Conservation (phyloP, 768 basidiomycete genomes). For the Termitomyces sp. region DNA sequence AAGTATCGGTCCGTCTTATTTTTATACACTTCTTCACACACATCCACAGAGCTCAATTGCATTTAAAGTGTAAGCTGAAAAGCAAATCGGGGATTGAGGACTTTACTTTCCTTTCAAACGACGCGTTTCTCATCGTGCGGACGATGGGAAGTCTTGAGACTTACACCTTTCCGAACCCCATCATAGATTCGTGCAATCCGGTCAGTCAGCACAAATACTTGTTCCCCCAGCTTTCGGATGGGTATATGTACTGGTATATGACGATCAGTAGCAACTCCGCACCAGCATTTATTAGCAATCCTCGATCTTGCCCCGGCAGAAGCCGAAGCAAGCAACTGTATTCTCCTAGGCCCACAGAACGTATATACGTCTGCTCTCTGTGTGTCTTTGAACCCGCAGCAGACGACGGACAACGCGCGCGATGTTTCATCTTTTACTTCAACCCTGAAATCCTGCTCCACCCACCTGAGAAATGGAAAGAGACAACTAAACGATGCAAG, state of each 20-base stretch:
- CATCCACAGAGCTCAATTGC: background rate
- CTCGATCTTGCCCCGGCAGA: conserved; percentile 18
- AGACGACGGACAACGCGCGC: conserved; percentile 34
- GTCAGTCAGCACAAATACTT: conserved; percentile 33
- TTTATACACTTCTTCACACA: background rate
- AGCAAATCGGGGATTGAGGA: conserved; percentile 46
- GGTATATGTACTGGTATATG: conserved; percentile 51
- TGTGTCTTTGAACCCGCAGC: conserved; percentile 42
- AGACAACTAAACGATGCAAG: conserved; percentile 1
- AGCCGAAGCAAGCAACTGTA: conserved; percentile 30
- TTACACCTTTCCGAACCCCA: conserved; percentile 42
- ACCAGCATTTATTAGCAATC: conserved; percentile 33
- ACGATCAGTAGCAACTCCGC: conserved; percentile 51
- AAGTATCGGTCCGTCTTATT: conserved; percentile 35
- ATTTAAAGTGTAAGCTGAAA: conserved; percentile 36
- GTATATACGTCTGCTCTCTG: conserved; percentile 47
- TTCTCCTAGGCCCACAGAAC: conserved; percentile 44
- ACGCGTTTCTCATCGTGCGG: conserved; percentile 44
- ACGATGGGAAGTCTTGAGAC: conserved; percentile 47
- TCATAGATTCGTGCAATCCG: conserved; percentile 26
- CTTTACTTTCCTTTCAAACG: conserved; percentile 45
- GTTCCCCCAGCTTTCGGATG: conserved; percentile 41
- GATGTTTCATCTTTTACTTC: conserved; percentile 50
- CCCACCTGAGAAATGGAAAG: conserved; percentile 17
- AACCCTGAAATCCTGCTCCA: conserved; percentile 39